Percentiles rank a stretch among this genome's conserved stretches.
phyloP scores from a whole-genome alignment of 768 basidiomycete species.

The Collybiopsis confluens region DNA sequence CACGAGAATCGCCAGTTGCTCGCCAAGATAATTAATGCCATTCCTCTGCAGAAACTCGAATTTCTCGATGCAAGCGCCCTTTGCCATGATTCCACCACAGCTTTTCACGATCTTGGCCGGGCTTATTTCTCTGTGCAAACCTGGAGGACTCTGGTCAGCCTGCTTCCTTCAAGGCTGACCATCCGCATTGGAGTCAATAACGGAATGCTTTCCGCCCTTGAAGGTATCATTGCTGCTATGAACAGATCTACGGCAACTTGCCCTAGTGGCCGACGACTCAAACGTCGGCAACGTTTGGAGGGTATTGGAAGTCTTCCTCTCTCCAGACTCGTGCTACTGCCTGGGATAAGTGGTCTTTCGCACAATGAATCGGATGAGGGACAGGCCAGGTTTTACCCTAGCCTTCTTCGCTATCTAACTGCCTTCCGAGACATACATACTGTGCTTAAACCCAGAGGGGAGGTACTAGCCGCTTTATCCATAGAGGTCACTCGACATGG shows the following conservation, averaged over 20 bases:
- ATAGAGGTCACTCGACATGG: too few relatives aligned
- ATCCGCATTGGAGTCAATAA: constrained; percentile 6
- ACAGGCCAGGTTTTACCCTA: too few relatives aligned
- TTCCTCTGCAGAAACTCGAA: neutral
- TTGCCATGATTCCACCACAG: neutral
- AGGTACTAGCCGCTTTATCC: too few relatives aligned
- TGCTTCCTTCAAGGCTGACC: neutral
- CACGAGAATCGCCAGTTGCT: neutral
- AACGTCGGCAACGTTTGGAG: neutral
- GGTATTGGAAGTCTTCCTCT: neutral
- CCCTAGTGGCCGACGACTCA: neutral
- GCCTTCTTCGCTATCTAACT: too few relatives aligned
- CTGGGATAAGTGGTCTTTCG: neutral
- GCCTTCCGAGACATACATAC: too few relatives aligned
- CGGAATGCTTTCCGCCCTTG: neutral
- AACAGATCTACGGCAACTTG: neutral
- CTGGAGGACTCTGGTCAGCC: constrained; percentile 1
- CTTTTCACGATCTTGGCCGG: neutral
- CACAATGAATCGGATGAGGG: too few relatives aligned
- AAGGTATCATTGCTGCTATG: constrained; percentile 1
- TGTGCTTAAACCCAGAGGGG: too few relatives aligned
- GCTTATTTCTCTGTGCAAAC: neutral
- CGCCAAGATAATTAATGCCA: neutral
- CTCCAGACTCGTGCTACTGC: neutral
- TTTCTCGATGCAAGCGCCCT: neutral